These are phyloP conservation scores for Suillus decipiens DNA, from an alignment of 768 basidiomycete species.

Conservation along the genomic window DNA sequence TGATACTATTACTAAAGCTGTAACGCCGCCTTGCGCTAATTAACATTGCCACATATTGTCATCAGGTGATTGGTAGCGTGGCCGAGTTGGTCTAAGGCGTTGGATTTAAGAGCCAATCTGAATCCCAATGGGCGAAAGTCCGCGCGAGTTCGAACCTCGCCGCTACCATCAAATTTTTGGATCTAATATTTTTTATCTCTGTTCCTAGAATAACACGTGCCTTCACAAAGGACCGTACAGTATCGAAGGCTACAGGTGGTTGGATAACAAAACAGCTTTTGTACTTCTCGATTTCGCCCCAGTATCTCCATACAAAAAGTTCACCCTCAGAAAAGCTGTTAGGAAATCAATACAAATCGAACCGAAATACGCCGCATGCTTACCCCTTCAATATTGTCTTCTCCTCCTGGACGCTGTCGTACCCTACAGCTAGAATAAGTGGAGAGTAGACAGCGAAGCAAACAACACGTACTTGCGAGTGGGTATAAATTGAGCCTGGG, in stretches of 20 bases:
- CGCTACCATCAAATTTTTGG: conserved; percentile 54
- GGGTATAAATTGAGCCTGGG: conserved; percentile 56
- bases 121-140: conserved; percentile 82
- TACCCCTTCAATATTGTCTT: conserved; percentile 55
- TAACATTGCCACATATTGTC: neutral
- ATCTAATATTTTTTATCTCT: neutral
- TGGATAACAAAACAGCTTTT: conserved; percentile 4
- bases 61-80: conserved; percentile 55
- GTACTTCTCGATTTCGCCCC: neutral
- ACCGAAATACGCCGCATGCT: conserved; percentile 20
- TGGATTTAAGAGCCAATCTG: conserved; percentile 74
- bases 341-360: conserved; percentile 7
- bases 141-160: conserved; percentile 94
- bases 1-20: no score
- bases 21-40: neutral
- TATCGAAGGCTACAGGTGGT: neutral
- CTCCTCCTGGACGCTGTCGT: conserved; percentile 66
- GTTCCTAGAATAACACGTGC: neutral
- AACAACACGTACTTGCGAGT: conserved; percentile 56
- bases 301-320: neutral
- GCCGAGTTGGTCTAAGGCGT: conserved; percentile 92
- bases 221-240: neutral
- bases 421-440: conserved; percentile 43
- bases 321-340: conserved; percentile 30
- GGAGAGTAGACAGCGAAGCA: conserved; percentile 1